Base-by-base conservation (phyloP, 352 stramenopile species). In the Aphanomyces stellatus region DNA sequence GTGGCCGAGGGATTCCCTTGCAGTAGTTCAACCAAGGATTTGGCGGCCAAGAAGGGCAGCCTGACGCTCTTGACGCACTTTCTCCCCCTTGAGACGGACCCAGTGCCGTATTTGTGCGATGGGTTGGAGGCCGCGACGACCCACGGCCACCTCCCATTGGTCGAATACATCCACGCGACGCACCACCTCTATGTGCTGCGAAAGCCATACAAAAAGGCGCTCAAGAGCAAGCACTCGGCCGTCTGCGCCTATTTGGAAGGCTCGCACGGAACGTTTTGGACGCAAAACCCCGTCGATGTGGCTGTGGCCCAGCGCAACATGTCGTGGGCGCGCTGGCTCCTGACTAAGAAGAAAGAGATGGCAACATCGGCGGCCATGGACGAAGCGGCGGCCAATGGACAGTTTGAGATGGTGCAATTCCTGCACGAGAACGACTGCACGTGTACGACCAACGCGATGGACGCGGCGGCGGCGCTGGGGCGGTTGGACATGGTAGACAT, bases 361-460 rank as follows among this genome's bases (percentile, higher is more conserved):
- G 49, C 49, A 24, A 34, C 49, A 24, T 17, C 49, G 25, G 30
- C 2, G 0, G 63, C 63, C 27, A 70, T 70, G 34, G 63, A 65
- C 49, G 41, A 67, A n/a, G 60, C 60, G 31, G 48, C 37, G 5
- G 60, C 60, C 40, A 42, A 67, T 34, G 60, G 60, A 3, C 60
- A 67, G n/a, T 46, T 67, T 40, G 30, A 31, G 0, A 67, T 67
- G 48, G 40, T 67, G 2, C 40, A 59, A 19, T 67, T 37, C 40
- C 48, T 49, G 22, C 60, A 67, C 22, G 25, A 59, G 8, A 59
- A 56, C 31, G 48, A 53, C 41, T 28, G 40, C n/a, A 24, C 37
- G 4, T 67, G 60, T 30, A 67, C 60, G n/a, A 67, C 60, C 19
- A 31, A 70, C 43, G 63, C 63, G 7, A 70, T 70, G 63, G 63